Evolutionary conservation across 2,329 filamentous ascomycete genomes (phyloP), one percentile per base, ranked within the genome.

Genomic region (Hypoxylon sp.): DNA sequence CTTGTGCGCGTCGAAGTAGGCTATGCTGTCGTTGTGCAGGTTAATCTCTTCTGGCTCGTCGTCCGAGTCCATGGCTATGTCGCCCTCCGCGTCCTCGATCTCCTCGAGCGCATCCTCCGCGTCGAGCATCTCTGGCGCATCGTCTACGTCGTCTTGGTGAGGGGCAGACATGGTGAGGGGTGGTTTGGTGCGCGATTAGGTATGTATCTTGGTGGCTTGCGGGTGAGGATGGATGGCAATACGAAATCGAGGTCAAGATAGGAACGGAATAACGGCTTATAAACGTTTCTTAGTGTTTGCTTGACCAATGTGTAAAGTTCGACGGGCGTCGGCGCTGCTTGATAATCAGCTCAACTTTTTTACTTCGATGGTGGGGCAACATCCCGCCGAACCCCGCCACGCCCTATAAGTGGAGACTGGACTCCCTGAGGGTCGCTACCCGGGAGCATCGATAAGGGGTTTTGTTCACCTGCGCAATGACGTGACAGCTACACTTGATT

Each of bases 1-100:
- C 74, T 90, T 92, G 84, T 98, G 94, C 37, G 83, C 81, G 84
- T 98, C 96, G 78, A 98, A 98, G 84, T 97, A 95, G 67, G 94
- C 95, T 73, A 91, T 86, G 72, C 94, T 97, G 85, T 99, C 95
- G 85, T 98, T 99, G 70, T 96, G 89, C 6, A 98, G 86, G 46
- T 89, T 83, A 46, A 98, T 89, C 79, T 96, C 93, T 74, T 90
- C 87, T 30, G 87, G 88, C 49, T 85, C 86, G 31, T 92, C 91
- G 60, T 90, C 88, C 3, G 90, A 92, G 77, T 95, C 93, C 93
- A 97, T 97, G 48, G 88, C 88, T 60, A 93, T 86, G 78, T 97
- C 92, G 56, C 88, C 90, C 67, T 89, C 90, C 35, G 75, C 73
- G 35, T 80, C 79, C 0, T 88, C 83, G 48, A 84, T 78, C 79